These are phyloP conservation scores for Oidium heveae DNA, from an alignment of 2,329 filamentous ascomycete genomes.

Conservation along the genomic window DNA sequence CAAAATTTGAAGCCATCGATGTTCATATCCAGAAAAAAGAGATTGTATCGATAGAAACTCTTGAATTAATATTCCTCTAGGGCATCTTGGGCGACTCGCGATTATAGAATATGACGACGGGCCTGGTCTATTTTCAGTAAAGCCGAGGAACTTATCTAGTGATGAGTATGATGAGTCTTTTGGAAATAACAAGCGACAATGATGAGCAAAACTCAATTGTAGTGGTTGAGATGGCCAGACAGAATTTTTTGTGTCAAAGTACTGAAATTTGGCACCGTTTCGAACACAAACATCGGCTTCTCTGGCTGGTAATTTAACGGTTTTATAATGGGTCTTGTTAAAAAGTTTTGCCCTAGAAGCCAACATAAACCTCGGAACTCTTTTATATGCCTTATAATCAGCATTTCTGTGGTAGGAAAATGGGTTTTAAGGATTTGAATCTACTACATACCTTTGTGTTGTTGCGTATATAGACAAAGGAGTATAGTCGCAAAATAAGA, in stretches of 20 bases:
- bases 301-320: constrained; percentile 9
- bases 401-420: too few relatives aligned
- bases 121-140: constrained; percentile 6
- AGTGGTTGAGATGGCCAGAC: not conserved
- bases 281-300: constrained; percentile 8
- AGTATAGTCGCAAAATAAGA: too few relatives aligned
- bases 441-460: too few relatives aligned
- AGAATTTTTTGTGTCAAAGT: constrained; percentile 10
- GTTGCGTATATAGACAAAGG: too few relatives aligned
- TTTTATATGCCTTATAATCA: not conserved
- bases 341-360: constrained; percentile 14
- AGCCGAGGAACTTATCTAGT: constrained; percentile 4
- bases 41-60: constrained; percentile 22
- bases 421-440: too few relatives aligned
- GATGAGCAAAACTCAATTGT: constrained; percentile 12
- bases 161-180: constrained; percentile 9
- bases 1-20: constrained; percentile 23
- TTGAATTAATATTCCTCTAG: constrained; percentile 18
- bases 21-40: constrained; percentile 17
- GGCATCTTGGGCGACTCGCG: constrained; percentile 21
- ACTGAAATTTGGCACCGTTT: constrained; percentile 9
- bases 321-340: constrained; percentile 13
- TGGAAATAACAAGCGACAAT: constrained; percentile 15
- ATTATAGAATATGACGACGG: constrained; percentile 18
- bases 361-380: constrained; percentile 6